Evolutionary conservation across 257 asterid species (phyloP), one percentile per base, ranked within the genome.

Genomic region (Nicotiana tomentosiformis): DNA sequence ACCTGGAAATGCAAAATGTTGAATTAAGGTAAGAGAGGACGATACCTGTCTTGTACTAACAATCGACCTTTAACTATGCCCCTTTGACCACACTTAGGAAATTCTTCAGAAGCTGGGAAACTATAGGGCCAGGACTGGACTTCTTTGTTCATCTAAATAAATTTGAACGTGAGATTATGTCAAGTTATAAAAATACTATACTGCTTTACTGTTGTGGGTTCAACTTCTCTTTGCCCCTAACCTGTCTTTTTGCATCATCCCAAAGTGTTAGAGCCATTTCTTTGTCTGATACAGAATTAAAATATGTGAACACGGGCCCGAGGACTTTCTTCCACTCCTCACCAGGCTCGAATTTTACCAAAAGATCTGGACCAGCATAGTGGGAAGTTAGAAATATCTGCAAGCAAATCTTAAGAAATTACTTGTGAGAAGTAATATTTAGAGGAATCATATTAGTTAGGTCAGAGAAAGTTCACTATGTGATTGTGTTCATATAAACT

Each of bases 311-410:
- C 29, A 83, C 84, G 39, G 90, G 90, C 32, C 90, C 90, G 14
- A 85, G 85, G 66, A 87, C 88, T 87, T 87, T 85, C 88, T 81
- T 87, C 90, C 90, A 87, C n/a, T 68, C 57, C 85, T 88, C 89
- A 18, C 87, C 81, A 35, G 74, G 80, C 32, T 84, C 83, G 1
- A 88, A 86, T 51, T 88, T 88, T 49, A 84, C 33, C 43, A 84
- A 61, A 57, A 88, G 87, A 67, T 88, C 90, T 29, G 81, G 81
- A 51, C 90, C 90, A 66, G 89, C 89, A 82, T 88, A 88, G 77
- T 88, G 90, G 9, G 90, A 84, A 66, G 87, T 88, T 17, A 68
- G 62, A 84, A 88, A 88, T 62, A 88, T 86, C 90, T 88, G 87
- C 82, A 79, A 7, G 53, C 17, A 76, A 76, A 23, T 76, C 35